These are phyloP conservation scores for Cystobasidium onofrii DNA, from an alignment of 768 basidiomycete species.

Conservation along the genomic window DNA sequence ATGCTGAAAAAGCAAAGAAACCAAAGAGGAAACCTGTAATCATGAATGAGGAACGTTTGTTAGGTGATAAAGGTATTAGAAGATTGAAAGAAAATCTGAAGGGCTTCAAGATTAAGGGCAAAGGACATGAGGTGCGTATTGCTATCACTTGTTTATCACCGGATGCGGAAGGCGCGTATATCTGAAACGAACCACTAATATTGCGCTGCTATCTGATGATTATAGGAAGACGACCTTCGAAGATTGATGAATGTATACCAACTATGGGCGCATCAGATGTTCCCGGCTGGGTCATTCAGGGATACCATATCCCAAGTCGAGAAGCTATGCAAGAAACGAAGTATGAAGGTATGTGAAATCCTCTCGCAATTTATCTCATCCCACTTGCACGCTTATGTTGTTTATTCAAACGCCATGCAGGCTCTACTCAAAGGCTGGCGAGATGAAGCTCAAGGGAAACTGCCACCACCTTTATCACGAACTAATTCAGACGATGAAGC, in stretches of 20 bases:
- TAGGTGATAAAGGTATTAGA: conserved; percentile 70
- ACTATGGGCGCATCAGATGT: conserved; percentile 89
- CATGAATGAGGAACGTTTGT: conserved; percentile 60
- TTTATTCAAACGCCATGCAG: background rate
- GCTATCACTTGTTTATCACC: background rate
- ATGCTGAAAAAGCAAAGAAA: conserved; percentile 47
- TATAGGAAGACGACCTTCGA: conserved; percentile 69
- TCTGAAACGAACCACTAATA: background rate
- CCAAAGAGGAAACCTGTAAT: conserved; percentile 48
- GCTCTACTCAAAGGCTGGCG: conserved; percentile 65
- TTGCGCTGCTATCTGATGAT: background rate
- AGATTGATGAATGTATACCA: conserved; percentile 76
- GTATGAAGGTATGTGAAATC: conserved; percentile 64
- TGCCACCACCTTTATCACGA: background rate
- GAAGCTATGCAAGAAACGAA: conserved; percentile 72
- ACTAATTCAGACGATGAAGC: background rate
- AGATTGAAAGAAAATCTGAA: conserved; percentile 67
- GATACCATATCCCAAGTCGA: conserved; percentile 81
- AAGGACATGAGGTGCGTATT: conserved; percentile 73
- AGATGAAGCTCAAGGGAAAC: conserved; percentile 52
- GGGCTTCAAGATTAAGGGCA: conserved; percentile 71
- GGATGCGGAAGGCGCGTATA: background rate
- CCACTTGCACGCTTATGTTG: background rate
- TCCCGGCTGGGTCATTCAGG: conserved; percentile 75
- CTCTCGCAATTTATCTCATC: too few relatives aligned